Base-by-base conservation (phyloP, 1,284 basidiomycete genomes). In the Leucoagaricus sp. region DNA sequence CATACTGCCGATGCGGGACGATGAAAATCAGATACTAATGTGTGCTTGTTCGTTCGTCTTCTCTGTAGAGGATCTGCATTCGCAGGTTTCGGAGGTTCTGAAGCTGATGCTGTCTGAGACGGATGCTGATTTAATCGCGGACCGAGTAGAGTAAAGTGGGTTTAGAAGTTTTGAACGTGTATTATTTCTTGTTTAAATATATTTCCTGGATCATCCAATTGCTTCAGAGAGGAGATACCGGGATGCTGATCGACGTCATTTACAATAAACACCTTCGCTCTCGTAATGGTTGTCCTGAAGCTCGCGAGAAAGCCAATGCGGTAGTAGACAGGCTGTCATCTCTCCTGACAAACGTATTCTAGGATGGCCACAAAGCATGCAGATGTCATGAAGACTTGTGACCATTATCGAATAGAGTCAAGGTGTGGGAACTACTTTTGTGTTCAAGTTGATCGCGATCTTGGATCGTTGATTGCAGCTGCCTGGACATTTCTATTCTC, bases 61-160 rank as follows among this genome's bases (percentile, higher is more conserved):
- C 40, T 23, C 19, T 36, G 7, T 13, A 90, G 88, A 86, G 64
- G 75, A 76, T 48, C 69, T 90, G 2, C 84, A 88, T 61, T 67
- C 71, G 0, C 85, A 87, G 63, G 77, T 89, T 21, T 78, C 84
- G 7, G 82, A 83, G 8, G 76, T 86, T 2, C 69, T 90, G 29
- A 75, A 78, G 8, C 72, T 75, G 51, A 82, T 90, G 79, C 71
- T 90, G 33, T 77, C 77, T 45, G 83, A 86, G 55, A 76, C 80
- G 0, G 78, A 84, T 58, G 63, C 69, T n/a, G 72, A 71, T 28
- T 54, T 69, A 25, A 47, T 69, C 53, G 57, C 15, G 44, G 31
- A 38, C 31, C 28, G 52, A 46, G 34, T 23, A 4, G 17, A 38
- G 10, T 21, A 29, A 26, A 31, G 29, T 19, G 19, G 6, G 26